Evolutionary conservation across 202 grass and related monocot genomes (phyloP).

Genomic region (Schoenoplectus tabernaemontani): DNA sequence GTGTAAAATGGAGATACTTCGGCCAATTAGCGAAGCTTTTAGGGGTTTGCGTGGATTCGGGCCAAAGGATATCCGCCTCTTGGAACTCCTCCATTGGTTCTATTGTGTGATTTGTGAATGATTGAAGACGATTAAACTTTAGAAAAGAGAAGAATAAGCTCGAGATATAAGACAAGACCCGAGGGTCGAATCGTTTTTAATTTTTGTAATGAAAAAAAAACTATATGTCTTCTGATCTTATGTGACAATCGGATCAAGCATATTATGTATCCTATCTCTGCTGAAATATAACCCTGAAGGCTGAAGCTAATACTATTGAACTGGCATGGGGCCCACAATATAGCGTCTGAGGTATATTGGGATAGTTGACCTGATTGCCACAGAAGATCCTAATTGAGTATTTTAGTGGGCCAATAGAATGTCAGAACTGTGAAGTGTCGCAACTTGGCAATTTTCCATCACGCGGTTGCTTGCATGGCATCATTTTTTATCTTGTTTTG

Average conservation of each 20-base stretch:
- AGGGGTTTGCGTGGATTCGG: slow-evolving; percentile 25
- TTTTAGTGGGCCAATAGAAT: background rate
- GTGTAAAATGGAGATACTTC: background rate
- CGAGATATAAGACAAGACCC: background rate
- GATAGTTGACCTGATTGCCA: background rate
- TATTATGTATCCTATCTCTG: too few relatives aligned
- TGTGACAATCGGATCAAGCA: background rate
- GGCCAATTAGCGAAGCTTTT: background rate
- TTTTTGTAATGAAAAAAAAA: too few relatives aligned
- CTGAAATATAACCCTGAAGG: background rate
- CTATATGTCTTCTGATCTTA: too few relatives aligned
- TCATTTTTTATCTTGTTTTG: background rate
- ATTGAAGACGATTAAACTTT: background rate
- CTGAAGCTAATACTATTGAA: too few relatives aligned
- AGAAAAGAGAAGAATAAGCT: background rate
- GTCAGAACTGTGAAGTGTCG: background rate
- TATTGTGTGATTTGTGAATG: background rate
- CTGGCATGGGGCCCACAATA: background rate
- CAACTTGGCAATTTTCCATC: background rate
- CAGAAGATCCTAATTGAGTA: background rate
- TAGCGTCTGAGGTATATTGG: background rate
- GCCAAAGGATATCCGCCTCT: slow-evolving; percentile 68
- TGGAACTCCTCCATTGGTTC: slow-evolving; percentile 35
- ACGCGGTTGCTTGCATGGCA: slow-evolving; percentile 5
- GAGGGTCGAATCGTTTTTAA: too few relatives aligned